Evolutionary conservation across 306 rosid species (phyloP), one percentile per base, ranked within the genome.

Genomic region (Myrica gale): DNA sequence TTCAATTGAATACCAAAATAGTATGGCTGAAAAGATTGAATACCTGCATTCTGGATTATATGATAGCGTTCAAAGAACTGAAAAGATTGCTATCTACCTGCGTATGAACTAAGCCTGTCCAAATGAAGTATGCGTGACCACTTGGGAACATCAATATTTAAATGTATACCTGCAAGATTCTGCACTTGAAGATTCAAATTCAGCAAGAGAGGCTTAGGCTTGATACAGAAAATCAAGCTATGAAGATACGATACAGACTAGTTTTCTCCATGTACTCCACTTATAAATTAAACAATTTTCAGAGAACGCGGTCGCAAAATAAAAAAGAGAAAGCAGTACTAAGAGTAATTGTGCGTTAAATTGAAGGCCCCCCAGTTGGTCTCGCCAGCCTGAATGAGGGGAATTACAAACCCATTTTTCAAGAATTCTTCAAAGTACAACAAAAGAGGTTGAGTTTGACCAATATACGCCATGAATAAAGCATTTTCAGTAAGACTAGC

Each of bases 121-220:
- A 89, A 74, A 81, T 81, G 97, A 88, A 96, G 96, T 73, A 92
- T 76, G 78, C 20, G 91, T 88, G 86, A 76, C 99, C 97, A 96
- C 88, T 92, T 96, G 62, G 97, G 96, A 80, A 88, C 73, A 84
- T 96, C 98, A 82, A 96, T 91, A 90, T 91, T 82, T 66, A 87
- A 83, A 84, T 83, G 90, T 79, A 96, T 86, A 69, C 98, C 98
- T 57, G 97, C 84, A 83, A 92, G 75, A 85, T 84, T 85, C 99
- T 96, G 88, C 92, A 88, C 67, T 76, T 76, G 69, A 78, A 83
- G 58, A 69, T 50, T 72, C 71, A 75, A 74, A 52, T 56, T 84
- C 48, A 82, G 82, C 71, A 81, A 52, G 39, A 53, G 39, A 26
- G 48, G 1, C 19, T 61, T 32, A 55, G 43, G 57, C 41, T 12